Evolutionary conservation across 2,329 filamentous ascomycete genomes (phyloP).

Genomic region (Xylariaceae sp.): DNA sequence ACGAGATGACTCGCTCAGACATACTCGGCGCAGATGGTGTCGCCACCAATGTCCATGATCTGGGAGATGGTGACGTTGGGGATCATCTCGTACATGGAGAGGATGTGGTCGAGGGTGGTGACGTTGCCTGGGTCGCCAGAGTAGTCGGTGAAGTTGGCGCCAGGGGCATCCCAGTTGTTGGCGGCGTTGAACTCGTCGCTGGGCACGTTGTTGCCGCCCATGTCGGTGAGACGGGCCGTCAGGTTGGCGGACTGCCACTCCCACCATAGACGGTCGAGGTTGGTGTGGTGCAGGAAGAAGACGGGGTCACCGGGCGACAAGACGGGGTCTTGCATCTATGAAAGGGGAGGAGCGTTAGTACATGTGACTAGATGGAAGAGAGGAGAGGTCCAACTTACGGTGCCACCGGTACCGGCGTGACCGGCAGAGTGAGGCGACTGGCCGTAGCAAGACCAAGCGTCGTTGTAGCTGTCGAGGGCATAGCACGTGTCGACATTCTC

Average conservation of each 20-base stretch:
- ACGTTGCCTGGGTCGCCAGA: slow-evolving; percentile 13
- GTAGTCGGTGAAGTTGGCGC: slow-evolving; percentile 7
- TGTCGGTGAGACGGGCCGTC: slow-evolving; percentile 10
- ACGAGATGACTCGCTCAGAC: too few species aligned
- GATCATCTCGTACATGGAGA: slow-evolving; percentile 11
- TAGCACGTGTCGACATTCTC: slow-evolving; percentile 9
- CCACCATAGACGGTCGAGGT: slow-evolving; percentile 17
- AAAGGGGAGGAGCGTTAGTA: neutral
- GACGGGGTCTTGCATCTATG: slow-evolving; percentile 13
- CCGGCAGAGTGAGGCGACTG: slow-evolving; percentile 11
- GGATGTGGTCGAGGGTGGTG: slow-evolving; percentile 16
- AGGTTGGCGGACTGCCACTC: slow-evolving; percentile 16
- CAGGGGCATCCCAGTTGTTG: slow-evolving; percentile 2
- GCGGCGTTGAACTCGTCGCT: slow-evolving; percentile 1
- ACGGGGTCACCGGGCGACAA: slow-evolving; percentile 16
- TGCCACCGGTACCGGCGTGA: slow-evolving; percentile 12
- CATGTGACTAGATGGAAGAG: neutral
- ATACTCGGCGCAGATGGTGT: slow-evolving; percentile 17
- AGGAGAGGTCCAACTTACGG: slow-evolving; percentile 6
- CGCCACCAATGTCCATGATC: slow-evolving; percentile 15
- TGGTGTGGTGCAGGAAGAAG: slow-evolving; percentile 18
- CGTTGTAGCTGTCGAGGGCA: slow-evolving; percentile 3
- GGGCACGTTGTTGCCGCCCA: slow-evolving; percentile 13
- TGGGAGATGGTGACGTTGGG: slow-evolving; percentile 17
- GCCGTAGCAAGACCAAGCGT: slow-evolving; percentile 10